Evolutionary conservation across 140 eudicot species (phyloP).

Genomic region (Flaveria floridana): DNA sequence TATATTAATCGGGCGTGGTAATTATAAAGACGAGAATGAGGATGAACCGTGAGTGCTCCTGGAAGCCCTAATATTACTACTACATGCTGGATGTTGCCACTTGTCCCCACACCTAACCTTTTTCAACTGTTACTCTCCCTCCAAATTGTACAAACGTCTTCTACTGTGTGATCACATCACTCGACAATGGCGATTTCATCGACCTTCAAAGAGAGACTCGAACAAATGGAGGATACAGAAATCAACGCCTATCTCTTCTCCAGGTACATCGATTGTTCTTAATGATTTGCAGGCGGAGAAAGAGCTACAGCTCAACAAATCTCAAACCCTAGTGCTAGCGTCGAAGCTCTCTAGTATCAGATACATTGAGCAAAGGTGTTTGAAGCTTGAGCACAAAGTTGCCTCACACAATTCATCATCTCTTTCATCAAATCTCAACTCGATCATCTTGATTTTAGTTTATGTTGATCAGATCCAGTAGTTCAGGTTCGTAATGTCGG

Average conservation of each 20-base stretch:
- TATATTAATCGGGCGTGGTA: too few relatives aligned
- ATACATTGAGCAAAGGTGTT: constrained; percentile 48
- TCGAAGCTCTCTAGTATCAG: constrained; percentile 44
- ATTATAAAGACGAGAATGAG: too few relatives aligned
- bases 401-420: constrained; percentile 46
- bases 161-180: constrained; percentile 22
- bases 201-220: constrained; percentile 45
- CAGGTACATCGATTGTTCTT: constrained; percentile 36
- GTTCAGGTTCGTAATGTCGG: constrained; percentile 39
- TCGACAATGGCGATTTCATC: constrained; percentile 60
- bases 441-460: constrained; percentile 31
- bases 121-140: neutral
- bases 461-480: constrained; percentile 31
- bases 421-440: constrained; percentile 51
- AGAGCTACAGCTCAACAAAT: constrained; percentile 37
- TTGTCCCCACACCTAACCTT: neutral
- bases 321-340: constrained; percentile 42
- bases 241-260: constrained; percentile 57
- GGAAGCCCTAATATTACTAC: too few relatives aligned
- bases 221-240: constrained; percentile 54
- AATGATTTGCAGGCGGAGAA: constrained; percentile 48
- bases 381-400: constrained; percentile 46
- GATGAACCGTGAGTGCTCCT: too few relatives aligned
- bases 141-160: neutral
- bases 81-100: too few relatives aligned